Evolutionary conservation across 305 asterid genomes (phyloP).

Genomic region (Fraxinus greggii): DNA sequence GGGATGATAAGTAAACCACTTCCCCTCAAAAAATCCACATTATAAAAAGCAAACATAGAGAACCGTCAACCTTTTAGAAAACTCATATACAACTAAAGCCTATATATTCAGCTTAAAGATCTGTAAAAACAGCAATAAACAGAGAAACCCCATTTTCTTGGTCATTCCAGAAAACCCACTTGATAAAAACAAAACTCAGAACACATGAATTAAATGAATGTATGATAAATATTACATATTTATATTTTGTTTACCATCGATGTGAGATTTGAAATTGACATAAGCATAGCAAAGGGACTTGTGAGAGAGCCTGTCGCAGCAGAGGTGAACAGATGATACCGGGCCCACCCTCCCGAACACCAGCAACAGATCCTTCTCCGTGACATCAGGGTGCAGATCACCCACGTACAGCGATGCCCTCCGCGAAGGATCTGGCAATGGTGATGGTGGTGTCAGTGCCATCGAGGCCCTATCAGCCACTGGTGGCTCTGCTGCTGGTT

Average conservation of each 20-base stretch:
- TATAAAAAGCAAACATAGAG: neutral
- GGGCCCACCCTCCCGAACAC: conserved; percentile 29
- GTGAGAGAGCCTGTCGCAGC: conserved; percentile 36
- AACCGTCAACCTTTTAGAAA: neutral
- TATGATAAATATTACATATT: neutral
- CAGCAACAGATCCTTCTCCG: conserved; percentile 31
- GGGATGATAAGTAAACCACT: neutral
- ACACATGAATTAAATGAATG: neutral
- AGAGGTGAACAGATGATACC: conserved; percentile 39
- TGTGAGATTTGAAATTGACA: conserved; percentile 43
- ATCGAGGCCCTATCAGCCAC: neutral
- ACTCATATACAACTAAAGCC: neutral
- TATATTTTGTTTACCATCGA: conserved; percentile 31
- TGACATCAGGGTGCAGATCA: conserved; percentile 50
- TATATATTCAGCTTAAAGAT: neutral
- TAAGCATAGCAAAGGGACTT: conserved; percentile 49
- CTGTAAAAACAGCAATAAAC: neutral
- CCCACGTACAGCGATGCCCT: conserved; percentile 47
- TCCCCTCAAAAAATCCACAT: neutral
- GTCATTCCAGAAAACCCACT: neutral
- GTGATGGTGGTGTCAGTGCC: neutral
- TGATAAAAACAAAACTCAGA: neutral
- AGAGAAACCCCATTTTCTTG: neutral
- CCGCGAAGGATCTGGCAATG: neutral
- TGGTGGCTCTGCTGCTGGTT: neutral